A percentile compares a stretch with the other conserved stretches of the same genome.
phyloP scores from a whole-genome alignment of 2,329 filamentous ascomycete species.

The Stromatinia cepivora region DNA sequence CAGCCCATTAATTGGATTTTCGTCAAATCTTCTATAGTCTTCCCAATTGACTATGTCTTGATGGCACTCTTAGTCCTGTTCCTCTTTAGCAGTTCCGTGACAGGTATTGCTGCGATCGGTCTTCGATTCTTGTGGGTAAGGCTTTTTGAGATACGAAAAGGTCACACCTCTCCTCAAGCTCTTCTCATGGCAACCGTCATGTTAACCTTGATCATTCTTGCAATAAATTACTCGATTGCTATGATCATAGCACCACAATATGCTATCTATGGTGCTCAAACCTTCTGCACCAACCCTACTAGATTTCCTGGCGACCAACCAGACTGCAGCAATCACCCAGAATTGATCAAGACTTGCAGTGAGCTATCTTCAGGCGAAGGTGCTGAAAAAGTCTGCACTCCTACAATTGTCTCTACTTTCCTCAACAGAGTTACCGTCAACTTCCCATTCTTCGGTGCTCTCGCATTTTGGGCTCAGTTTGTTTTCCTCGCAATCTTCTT shows the following conservation, averaged over 20 bases:
- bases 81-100: slow-evolving; percentile 84
- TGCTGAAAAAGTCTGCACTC: slow-evolving; percentile 83
- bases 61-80: slow-evolving; percentile 83
- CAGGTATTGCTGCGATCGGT: slow-evolving; percentile 81
- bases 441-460: slow-evolving; percentile 89
- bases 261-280: slow-evolving; percentile 89
- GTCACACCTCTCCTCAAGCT: slow-evolving; percentile 87
- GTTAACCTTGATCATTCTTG: slow-evolving; percentile 84
- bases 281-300: slow-evolving; percentile 77
- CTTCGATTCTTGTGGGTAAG: slow-evolving; percentile 96
- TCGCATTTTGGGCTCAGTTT: slow-evolving; percentile 98
- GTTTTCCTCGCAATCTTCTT: slow-evolving; percentile 83
- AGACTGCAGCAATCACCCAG: slow-evolving; percentile 70
- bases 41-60: slow-evolving; percentile 89
- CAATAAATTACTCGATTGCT: slow-evolving; percentile 87
- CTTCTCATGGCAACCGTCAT: slow-evolving; percentile 88
- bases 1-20: slow-evolving; percentile 93
- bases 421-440: slow-evolving; percentile 90
- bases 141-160: slow-evolving; percentile 87
- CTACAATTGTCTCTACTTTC: slow-evolving; percentile 87
- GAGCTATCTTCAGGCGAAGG: slow-evolving; percentile 69
- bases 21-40: slow-evolving; percentile 75
- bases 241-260: slow-evolving; percentile 98
- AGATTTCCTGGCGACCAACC: slow-evolving; percentile 64
- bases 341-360: slow-evolving; percentile 78